Base-by-base conservation (phyloP, 2,329 filamentous ascomycete genomes). In the Lasiodiplodia theobromae region DNA sequence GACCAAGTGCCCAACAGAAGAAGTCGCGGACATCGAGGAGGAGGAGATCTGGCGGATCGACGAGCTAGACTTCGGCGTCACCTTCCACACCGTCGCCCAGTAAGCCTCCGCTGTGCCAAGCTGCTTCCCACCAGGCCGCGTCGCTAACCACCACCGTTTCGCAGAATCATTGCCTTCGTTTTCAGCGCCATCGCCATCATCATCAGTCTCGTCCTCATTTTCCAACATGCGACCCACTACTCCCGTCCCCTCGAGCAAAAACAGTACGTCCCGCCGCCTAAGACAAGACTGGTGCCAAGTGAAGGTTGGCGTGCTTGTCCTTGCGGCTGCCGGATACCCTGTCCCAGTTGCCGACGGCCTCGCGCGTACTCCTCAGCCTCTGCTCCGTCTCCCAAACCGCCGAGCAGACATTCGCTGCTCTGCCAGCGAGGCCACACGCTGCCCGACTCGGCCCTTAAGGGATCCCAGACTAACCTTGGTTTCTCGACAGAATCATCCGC, bases 401-500 rank as follows among this genome's bases (percentile, higher is more conserved):
- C 31, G 8, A 49, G 31, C 18, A 11, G 18, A 8, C 57, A 28
- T 49, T 11, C 58, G 47, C 54, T 56, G 65, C 34, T 4, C 40
- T 18, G 44, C 44, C 25, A 21, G 44, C n/a, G 47, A 47, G 47
- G 14, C 60, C 47, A 25, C 25, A 44, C 58, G 25, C 57, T 47
- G 21, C 23, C 57, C 38, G 14, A 34, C 18, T 10, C 11, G 25
- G 11, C n/a, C 18, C 21, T 34, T 10, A 25, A 31, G 38, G 40
- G 11, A 34, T 5, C 31, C 62, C 16, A 44, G 21, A 47, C 52
- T 63, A 53, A 67, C 34, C n/a, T 25, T 12, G n/a, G 14, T 12
- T 4, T 21, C 51, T 38, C 8, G 18, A 21, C 73, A 92, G 89
- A 77, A 94, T 96, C 74, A 94, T 96, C 74, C 92, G 93, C 60